A percentile compares a stretch with the other conserved stretches of the same genome.
Conservation (phyloP, 768 basidiomycete species). For the Daedaleopsis sinensis region DNA sequence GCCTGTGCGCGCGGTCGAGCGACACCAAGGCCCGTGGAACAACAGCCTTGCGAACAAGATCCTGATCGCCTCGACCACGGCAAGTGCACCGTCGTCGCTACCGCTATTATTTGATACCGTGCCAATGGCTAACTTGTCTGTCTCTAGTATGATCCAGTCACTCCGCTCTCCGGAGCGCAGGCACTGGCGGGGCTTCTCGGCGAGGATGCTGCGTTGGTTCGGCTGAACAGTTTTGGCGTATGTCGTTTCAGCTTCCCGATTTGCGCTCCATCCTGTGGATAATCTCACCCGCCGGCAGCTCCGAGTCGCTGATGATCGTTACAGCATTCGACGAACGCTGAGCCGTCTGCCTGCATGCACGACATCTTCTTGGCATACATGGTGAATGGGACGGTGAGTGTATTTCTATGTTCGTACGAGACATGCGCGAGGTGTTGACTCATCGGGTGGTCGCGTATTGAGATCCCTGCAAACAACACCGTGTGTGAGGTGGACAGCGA, state of each 20-base stretch:
- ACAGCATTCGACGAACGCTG: not conserved
- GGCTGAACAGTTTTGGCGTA: not conserved
- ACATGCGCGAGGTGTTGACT: too few species aligned
- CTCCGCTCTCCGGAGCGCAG: not conserved
- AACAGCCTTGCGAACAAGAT: slow-evolving; percentile 12
- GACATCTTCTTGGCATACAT: not conserved
- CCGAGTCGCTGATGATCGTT: not conserved
- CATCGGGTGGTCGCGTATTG: too few species aligned
- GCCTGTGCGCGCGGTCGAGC: too few species aligned
- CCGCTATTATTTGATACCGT: not conserved
- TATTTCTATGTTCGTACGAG: too few species aligned
- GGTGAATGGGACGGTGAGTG: slow-evolving; percentile 6
- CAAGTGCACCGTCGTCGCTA: not conserved
- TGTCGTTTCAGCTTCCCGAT: not conserved
- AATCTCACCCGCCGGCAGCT: too few species aligned
- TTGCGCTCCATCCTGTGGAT: too few species aligned
- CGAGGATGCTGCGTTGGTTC: not conserved
- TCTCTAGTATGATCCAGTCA: slow-evolving; percentile 1
- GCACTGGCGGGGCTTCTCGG: not conserved
- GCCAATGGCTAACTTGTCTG: not conserved
- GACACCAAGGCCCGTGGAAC: slow-evolving; percentile 14
- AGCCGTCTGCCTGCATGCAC: slow-evolving; percentile 4
- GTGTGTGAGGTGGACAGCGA: slow-evolving; percentile 7
- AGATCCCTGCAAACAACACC: slow-evolving; percentile 10
- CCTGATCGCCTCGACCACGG: slow-evolving; percentile 13